phyloP scores from a whole-genome alignment of 2,329 filamentous ascomycete genomes.

The Neofusicoccum sp. region DNA sequence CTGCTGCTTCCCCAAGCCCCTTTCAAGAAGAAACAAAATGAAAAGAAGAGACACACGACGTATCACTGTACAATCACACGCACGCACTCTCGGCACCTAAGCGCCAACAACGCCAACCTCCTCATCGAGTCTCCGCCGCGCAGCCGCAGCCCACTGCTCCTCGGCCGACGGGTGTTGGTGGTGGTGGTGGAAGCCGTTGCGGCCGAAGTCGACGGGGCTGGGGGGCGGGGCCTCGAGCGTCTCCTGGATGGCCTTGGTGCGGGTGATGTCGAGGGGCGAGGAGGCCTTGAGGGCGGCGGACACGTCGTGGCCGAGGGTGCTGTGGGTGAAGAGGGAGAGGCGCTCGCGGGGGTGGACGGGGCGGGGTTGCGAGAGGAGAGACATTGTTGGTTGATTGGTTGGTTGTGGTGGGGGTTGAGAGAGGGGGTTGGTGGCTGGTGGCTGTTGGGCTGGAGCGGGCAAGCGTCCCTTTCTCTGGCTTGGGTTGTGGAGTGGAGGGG shows the following conservation, averaged over 20 bases:
- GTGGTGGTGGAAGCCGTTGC: constrained; percentile 23
- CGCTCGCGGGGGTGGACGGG: constrained; percentile 39
- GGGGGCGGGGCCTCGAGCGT: constrained; percentile 42
- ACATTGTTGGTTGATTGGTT: constrained; percentile 4
- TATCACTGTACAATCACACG: background rate
- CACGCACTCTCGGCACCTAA: background rate
- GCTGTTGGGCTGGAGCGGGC: too few relatives aligned
- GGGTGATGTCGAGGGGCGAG: constrained; percentile 21
- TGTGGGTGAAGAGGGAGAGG: constrained; percentile 42
- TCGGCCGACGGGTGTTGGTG: background rate
- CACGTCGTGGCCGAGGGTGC: constrained; percentile 40
- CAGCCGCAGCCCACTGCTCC: background rate
- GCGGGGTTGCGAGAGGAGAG: constrained; percentile 29
- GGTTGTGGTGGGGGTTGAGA: background rate
- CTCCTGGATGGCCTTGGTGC: constrained; percentile 24
- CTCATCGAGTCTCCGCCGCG: background rate
- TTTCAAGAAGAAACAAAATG: background rate
- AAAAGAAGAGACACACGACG: background rate
- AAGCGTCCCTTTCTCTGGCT: background rate
- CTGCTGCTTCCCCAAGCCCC: background rate
- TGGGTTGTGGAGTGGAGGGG: background rate
- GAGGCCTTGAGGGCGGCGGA: constrained; percentile 41
- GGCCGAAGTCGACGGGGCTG: constrained; percentile 42
- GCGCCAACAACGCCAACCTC: constrained; percentile 2
- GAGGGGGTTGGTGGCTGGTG: background rate